phyloP scores from a whole-genome alignment of 2,329 filamentous ascomycete species.

The Pleoardoris graminearum region DNA sequence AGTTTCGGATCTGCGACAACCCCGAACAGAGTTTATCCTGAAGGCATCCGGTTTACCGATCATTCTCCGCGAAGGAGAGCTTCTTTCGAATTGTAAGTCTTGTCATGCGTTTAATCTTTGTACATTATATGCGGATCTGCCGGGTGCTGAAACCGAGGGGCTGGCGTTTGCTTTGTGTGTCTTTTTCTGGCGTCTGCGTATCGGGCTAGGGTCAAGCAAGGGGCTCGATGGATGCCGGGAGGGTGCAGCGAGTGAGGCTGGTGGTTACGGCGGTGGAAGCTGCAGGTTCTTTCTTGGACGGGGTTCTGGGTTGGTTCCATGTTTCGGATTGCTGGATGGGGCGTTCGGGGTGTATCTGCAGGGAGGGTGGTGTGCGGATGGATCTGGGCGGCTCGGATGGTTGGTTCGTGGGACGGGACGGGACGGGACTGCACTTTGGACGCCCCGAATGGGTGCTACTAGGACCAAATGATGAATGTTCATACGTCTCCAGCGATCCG shows the following conservation, averaged over 20 bases:
- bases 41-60: slow-evolving; percentile 3
- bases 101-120: slow-evolving; percentile 12
- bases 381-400: slow-evolving; percentile 4
- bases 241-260: background rate
- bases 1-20: slow-evolving; percentile 20
- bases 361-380: slow-evolving; percentile 7
- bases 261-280: background rate
- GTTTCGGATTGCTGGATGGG: slow-evolving; percentile 11
- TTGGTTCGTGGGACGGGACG: no score
- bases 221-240: slow-evolving; percentile 7
- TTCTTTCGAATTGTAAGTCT: slow-evolving; percentile 21
- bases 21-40: slow-evolving; percentile 7
- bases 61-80: background rate
- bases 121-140: slow-evolving; percentile 14
- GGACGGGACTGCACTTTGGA: no score
- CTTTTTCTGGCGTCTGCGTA: slow-evolving; percentile 2
- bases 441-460: no score
- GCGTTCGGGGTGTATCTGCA: slow-evolving; percentile 10
- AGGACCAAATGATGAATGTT: background rate
- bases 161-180: slow-evolving; percentile 1
- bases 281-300: background rate
- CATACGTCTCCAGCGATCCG: background rate
- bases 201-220: slow-evolving; percentile 3
- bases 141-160: background rate
- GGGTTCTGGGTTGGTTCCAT: background rate